These are phyloP conservation scores for Gossypium herbaceum DNA, from an alignment of 345 rosid genomes.

Conservation along the genomic window DNA sequence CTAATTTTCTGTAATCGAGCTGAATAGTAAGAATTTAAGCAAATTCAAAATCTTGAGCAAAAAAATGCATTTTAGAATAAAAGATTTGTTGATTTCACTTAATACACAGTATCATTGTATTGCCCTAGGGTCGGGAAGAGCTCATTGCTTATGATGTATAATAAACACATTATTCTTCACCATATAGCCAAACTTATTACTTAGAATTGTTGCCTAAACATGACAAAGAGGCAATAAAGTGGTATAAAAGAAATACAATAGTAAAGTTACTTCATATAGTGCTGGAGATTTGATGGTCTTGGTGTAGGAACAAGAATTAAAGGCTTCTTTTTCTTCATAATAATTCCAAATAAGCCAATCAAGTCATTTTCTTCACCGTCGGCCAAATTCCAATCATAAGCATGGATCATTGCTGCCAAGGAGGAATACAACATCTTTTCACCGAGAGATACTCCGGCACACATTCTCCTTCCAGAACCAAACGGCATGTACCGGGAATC, in stretches of 20 bases:
- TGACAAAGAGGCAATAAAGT: not conserved
- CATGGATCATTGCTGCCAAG: not conserved
- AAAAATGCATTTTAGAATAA: too few species aligned
- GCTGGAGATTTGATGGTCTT: not conserved
- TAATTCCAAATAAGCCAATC: not conserved
- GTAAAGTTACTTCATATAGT: not conserved
- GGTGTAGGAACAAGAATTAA: slow-evolving; percentile 1
- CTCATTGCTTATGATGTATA: not conserved
- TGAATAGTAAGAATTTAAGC: too few species aligned
- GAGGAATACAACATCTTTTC: not conserved
- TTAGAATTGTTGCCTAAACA: not conserved
- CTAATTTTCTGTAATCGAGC: too few species aligned
- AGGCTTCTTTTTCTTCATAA: slow-evolving; percentile 8
- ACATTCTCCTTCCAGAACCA: slow-evolving; percentile 5
- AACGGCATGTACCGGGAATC: slow-evolving; percentile 28
- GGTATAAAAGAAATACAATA: not conserved
- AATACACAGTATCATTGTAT: too few species aligned
- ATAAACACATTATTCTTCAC: not conserved
- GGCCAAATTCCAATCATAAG: slow-evolving; percentile 3
- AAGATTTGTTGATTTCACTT: too few species aligned
- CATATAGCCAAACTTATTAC: not conserved
- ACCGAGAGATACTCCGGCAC: not conserved
- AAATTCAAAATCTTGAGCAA: too few species aligned
- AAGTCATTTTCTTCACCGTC: not conserved
- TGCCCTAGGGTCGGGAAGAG: not conserved